A percentile compares a stretch with the other conserved stretches of the same genome.
phyloP scores from a whole-genome alignment of 2,329 filamentous ascomycete species.

The Didymella exigua region DNA sequence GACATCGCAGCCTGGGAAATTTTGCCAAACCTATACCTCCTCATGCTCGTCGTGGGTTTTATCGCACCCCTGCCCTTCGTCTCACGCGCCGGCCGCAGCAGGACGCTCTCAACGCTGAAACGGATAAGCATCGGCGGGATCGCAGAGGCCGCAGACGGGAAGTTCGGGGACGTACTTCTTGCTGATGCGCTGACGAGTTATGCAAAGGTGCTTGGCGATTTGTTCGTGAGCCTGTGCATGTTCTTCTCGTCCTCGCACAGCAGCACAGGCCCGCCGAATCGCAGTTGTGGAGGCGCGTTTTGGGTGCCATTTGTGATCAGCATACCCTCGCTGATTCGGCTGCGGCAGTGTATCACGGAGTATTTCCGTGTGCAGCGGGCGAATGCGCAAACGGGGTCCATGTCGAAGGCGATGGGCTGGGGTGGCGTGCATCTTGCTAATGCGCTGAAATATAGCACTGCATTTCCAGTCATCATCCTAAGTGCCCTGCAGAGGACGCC shows the following conservation, averaged over 20 bases:
- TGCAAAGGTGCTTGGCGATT: constrained; percentile 86
- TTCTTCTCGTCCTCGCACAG: constrained; percentile 74
- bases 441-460: constrained; percentile 90
- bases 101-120: constrained; percentile 75
- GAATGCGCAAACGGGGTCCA: constrained; percentile 46
- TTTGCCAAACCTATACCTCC: constrained; percentile 82
- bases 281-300: constrained; percentile 77
- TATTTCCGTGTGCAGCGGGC: constrained; percentile 73
- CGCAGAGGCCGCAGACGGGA: constrained; percentile 83
- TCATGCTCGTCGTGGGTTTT: constrained; percentile 73
- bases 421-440: constrained; percentile 90
- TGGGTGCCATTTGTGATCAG: constrained; percentile 85
- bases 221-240: constrained; percentile 92
- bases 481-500: constrained; percentile 73
- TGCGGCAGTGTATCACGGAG: constrained; percentile 91
- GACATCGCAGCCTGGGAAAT: constrained; percentile 80
- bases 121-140: constrained; percentile 85
- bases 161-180: constrained; percentile 91
- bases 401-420: constrained; percentile 63
- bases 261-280: constrained; percentile 80
- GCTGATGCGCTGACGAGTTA: constrained; percentile 96
- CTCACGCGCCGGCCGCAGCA: constrained; percentile 72
- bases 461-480: constrained; percentile 88
- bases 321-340: constrained; percentile 80
- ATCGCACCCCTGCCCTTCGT: constrained; percentile 72